phyloP scores from a whole-genome alignment of 495 filamentous ascomycete species.

The Talaromyces wortmannii region DNA sequence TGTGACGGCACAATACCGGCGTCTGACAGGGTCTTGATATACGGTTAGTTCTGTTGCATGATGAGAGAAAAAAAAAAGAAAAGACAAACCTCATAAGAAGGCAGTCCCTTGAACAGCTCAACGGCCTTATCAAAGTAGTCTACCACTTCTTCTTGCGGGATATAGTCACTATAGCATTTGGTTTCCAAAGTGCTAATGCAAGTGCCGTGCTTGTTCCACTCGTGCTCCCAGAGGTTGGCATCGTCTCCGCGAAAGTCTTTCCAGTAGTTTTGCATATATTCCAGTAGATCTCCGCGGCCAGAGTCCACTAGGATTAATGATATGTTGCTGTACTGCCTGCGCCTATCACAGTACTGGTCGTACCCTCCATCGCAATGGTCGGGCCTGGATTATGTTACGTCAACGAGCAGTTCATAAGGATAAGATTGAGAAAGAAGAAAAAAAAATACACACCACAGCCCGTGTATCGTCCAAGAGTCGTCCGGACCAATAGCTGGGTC shows the following conservation, averaged over 20 bases:
- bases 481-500: conserved; percentile 54
- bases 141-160: conserved; percentile 52
- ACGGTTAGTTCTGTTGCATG: not conserved
- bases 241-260: conserved; percentile 49
- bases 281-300: conserved; percentile 50
- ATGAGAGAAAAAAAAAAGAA: too few relatives aligned
- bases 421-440: not conserved
- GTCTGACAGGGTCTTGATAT: conserved; percentile 29
- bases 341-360: conserved; percentile 57
- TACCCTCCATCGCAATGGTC: conserved; percentile 76
- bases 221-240: conserved; percentile 69
- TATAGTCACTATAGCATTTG: conserved; percentile 64
- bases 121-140: conserved; percentile 55
- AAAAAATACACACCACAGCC: conserved; percentile 49
- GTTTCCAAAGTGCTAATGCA: conserved; percentile 58
- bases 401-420: not conserved
- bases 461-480: conserved; percentile 80
- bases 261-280: conserved; percentile 73
- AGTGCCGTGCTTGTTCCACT: conserved; percentile 72
- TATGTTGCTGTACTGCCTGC: conserved; percentile 62
- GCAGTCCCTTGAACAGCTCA: conserved; percentile 38
- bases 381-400: conserved; percentile 38
- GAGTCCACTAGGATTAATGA: conserved; percentile 50
- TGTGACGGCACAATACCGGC: conserved; percentile 42
- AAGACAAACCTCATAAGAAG: conserved; percentile 33